Conservation (phyloP, 139 green algal genomes). For the Mychonastes homosphaera region DNA sequence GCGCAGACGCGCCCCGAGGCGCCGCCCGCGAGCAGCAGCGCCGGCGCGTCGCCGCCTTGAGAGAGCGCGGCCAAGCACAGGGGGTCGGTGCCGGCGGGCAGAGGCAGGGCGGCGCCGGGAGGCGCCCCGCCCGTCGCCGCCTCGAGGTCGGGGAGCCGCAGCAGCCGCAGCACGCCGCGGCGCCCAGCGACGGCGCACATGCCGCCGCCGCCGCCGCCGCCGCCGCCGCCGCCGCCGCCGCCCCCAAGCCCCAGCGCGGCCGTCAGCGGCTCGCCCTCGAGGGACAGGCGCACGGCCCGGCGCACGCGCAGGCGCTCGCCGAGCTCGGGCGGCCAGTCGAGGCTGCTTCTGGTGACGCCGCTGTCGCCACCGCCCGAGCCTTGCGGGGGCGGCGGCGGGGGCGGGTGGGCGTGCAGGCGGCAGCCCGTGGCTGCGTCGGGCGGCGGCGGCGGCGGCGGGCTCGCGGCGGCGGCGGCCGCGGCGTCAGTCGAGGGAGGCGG, state of each 20-base stretch:
- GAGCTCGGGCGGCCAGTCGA: conserved; percentile 8
- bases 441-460: too few species aligned
- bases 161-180: conserved; percentile 34
- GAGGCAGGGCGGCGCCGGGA: not conserved
- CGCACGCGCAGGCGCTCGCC: conserved; percentile 8
- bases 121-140: not conserved
- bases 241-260: conserved; percentile 18
- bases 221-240: conserved; percentile 12
- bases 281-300: conserved; percentile 6
- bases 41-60: too few species aligned
- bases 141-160: conserved; percentile 15
- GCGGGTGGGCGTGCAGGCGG: too few species aligned
- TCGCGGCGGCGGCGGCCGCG: too few species aligned
- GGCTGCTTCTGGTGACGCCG: too few species aligned
- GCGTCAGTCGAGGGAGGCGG: too few species aligned
- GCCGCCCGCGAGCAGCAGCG: too few species aligned
- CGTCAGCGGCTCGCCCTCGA: conserved; percentile 27
- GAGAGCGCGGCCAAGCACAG: not conserved
- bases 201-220: not conserved
- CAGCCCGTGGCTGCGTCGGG: too few species aligned
- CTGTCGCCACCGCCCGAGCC: too few species aligned
- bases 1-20: too few species aligned
- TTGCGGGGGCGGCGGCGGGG: too few species aligned
- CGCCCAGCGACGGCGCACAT: conserved; percentile 28
- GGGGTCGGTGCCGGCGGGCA: not conserved